phyloP scores from a whole-genome alignment of 345 rosid genomes.

The Arabidopsis thaliana region DNA sequence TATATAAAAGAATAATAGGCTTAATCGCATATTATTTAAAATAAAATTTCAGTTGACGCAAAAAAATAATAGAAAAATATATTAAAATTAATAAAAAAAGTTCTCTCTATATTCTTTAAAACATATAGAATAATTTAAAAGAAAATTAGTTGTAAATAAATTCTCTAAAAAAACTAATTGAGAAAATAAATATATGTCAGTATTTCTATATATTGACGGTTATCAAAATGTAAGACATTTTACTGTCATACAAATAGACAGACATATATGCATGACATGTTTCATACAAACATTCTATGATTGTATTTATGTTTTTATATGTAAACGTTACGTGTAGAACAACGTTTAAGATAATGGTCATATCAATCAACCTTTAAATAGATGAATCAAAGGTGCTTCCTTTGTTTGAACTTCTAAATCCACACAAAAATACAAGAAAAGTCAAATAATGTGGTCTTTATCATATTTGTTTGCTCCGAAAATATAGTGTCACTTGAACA shows the following conservation, averaged over 20 bases:
- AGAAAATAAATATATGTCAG: too few species aligned
- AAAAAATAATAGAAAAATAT: too few species aligned
- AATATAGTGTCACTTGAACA: neutral
- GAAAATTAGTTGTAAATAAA: too few species aligned
- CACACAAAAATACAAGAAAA: conserved; percentile 4
- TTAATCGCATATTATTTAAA: too few species aligned
- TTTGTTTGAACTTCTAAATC: neutral
- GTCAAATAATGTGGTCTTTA: conserved; percentile 1
- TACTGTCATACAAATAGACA: neutral
- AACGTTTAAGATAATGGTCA: neutral
- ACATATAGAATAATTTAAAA: too few species aligned
- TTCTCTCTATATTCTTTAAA: too few species aligned
- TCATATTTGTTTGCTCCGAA: neutral
- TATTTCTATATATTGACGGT: neutral
- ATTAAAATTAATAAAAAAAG: too few species aligned
- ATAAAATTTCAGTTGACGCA: too few species aligned
- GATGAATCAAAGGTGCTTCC: conserved; percentile 12
- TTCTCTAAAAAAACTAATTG: too few species aligned
- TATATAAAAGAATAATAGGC: too few species aligned
- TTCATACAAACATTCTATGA: neutral
- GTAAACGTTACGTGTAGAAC: conserved; percentile 1
- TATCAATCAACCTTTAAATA: neutral
- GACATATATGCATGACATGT: neutral
- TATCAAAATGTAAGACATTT: neutral
- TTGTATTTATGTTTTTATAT: neutral